phyloP scores from a whole-genome alignment of 495 filamentous ascomycete genomes.

The Collariella sp. region DNA sequence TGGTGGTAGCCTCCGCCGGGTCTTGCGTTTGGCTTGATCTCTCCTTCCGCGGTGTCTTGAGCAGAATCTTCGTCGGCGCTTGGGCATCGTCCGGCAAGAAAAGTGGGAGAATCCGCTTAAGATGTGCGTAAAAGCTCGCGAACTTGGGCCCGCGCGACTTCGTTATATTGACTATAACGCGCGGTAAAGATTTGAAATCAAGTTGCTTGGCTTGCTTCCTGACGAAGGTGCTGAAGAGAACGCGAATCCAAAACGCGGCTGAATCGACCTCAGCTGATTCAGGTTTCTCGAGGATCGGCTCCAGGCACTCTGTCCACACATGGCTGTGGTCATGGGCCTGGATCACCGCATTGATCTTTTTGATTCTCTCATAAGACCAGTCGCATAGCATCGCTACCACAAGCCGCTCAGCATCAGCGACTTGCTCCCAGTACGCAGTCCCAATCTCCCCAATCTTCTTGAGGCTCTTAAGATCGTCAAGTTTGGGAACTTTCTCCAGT shows the following conservation, averaged over 20 bases:
- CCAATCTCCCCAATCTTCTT: conserved; percentile 17
- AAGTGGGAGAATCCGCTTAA: conserved; percentile 11
- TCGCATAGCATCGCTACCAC: conserved; percentile 17
- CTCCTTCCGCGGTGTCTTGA: not conserved
- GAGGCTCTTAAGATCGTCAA: conserved; percentile 5
- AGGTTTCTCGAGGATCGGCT: not conserved
- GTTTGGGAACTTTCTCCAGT: conserved; percentile 4
- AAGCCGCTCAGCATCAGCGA: conserved; percentile 19
- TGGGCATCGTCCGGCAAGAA: not conserved
- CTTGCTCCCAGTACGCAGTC: conserved; percentile 14
- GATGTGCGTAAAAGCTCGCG: conserved; percentile 9
- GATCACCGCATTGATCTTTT: conserved; percentile 5
- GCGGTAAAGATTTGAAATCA: not conserved
- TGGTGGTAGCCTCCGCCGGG: conserved; percentile 5
- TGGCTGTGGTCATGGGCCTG: not conserved
- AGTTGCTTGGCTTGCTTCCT: conserved; percentile 3
- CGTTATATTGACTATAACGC: conserved; percentile 2
- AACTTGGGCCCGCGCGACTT: not conserved
- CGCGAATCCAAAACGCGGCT: conserved; percentile 6
- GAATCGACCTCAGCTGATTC: not conserved
- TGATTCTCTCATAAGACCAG: not conserved
- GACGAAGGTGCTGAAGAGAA: conserved; percentile 22
- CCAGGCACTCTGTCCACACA: conserved; percentile 19
- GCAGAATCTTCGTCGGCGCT: conserved; percentile 7
- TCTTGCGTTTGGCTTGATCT: not conserved